phyloP scores from a whole-genome alignment of 164 flowering plant species.

The Taxillus chinensis region DNA sequence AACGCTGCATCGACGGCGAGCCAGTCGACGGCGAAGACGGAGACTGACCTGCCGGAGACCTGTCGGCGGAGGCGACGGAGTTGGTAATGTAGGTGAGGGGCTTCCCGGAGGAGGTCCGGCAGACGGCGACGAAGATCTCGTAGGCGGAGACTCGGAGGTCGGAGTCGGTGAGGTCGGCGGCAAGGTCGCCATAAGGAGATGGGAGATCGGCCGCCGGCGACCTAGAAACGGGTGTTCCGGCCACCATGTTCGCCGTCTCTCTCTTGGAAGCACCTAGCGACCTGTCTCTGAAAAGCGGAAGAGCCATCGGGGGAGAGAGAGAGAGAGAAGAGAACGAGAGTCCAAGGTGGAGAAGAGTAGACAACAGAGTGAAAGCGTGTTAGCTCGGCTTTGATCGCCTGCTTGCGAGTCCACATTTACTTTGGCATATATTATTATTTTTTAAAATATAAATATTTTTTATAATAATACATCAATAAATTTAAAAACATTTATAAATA shows the following conservation, averaged over 20 bases:
- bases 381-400: background rate
- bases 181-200: conserved; percentile 57
- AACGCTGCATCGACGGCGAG: conserved; percentile 41
- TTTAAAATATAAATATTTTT: no score
- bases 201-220: conserved; percentile 29
- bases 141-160: conserved; percentile 74
- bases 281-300: conserved; percentile 63
- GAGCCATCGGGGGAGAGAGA: conserved; percentile 28
- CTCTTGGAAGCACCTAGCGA: conserved; percentile 55
- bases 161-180: conserved; percentile 35
- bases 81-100: conserved; percentile 43
- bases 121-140: conserved; percentile 71
- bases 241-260: conserved; percentile 13
- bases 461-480: no score
- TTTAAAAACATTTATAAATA: no score
- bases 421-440: no score
- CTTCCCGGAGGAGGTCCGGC: conserved; percentile 66
- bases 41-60: conserved; percentile 2
- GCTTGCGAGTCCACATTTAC: background rate
- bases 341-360: background rate
- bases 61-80: conserved; percentile 5
- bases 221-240: conserved; percentile 12
- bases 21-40: conserved; percentile 16
- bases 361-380: background rate
- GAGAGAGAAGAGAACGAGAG: conserved; percentile 11